Base-by-base conservation (phyloP, 139 green algal species). In the Auxenochlorella pyrenoidosa region DNA sequence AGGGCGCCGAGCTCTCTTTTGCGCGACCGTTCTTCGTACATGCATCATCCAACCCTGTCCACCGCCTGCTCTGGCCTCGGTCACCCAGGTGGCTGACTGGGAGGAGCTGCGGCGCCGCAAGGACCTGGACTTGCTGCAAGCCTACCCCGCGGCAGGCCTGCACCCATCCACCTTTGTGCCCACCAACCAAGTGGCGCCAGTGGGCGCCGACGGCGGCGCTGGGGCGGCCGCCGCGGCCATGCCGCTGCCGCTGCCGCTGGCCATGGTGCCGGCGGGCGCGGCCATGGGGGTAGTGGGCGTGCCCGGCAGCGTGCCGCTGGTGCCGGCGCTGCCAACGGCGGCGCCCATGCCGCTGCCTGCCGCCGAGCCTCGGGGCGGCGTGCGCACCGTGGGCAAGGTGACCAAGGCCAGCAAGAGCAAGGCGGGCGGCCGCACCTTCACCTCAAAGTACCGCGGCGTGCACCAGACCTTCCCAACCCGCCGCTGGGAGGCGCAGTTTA, bases 381-480 rank as follows among this genome's bases (percentile, higher is more conserved):
- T 66, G 43, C 82, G 82, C 65, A 58, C 70, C 5, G 82, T 79
- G 32, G 66, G 66, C 82, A 86, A 86, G 82, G 82, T 86, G 6
- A 86, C 82, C 0, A 90, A 90, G 77, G 51, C 82, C 77, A 68
- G 54, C 66, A 90, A 90, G 84, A 41, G 13, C 68, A 90, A 90
- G 84, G 41, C 68, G 10, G 68, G 38, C 3, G 82, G 94, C 0
- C 88, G 95, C 36, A 95, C 91, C 19, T 98, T 96, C 92, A 98
- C 95, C 16, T 96, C 91, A 70, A 94, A 93, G 83, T 98, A 94
- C 88, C 89, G 96, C 1, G 96, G 96, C 30, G 96, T 98, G 71
- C 96, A 98, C 87, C 96, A 98, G 83, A 98, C 96, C 13, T 97
- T 98, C 88, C 96, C 96, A 75, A 98, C 96, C 0, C 92, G 92